These are phyloP conservation scores for Oryza glumipatula DNA, from an alignment of 176 grass and related monocot genomes.

Conservation along the genomic window DNA sequence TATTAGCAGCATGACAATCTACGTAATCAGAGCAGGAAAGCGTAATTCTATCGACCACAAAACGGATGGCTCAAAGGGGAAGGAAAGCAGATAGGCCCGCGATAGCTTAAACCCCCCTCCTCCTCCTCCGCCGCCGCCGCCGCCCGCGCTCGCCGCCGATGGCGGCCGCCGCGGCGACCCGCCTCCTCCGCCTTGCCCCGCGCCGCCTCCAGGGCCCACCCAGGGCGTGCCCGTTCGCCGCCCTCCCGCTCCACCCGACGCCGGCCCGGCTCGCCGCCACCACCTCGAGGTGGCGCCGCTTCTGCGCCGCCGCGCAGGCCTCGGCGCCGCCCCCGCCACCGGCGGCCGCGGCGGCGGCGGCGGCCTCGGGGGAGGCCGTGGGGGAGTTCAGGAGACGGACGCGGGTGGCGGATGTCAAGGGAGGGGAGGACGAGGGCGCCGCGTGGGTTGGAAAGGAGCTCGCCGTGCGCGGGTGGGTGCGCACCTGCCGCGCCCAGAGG, in stretches of 20 bases:
- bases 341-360: background rate
- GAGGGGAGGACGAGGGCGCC: slow-evolving; percentile 64
- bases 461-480: slow-evolving; percentile 80
- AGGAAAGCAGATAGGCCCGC: slow-evolving; percentile 42
- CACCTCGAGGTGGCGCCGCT: slow-evolving; percentile 45
- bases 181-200: slow-evolving; percentile 41
- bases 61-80: slow-evolving; percentile 37
- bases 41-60: background rate
- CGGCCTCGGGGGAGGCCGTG: slow-evolving; percentile 48
- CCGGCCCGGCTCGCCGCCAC: background rate
- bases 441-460: slow-evolving; percentile 72
- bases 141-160: background rate
- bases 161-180: slow-evolving; percentile 47
- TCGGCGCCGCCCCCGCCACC: slow-evolving; percentile 35
- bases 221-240: background rate
- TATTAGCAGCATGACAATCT: background rate
- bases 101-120: slow-evolving; percentile 12
- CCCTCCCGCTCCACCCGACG: background rate
- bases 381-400: slow-evolving; percentile 71
- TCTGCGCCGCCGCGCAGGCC: slow-evolving; percentile 51
- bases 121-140: background rate
- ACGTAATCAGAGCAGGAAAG: background rate
- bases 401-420: slow-evolving; percentile 74
- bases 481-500: slow-evolving; percentile 94
- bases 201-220: slow-evolving; percentile 18